Conservation (phyloP, 1,139 yeast species). For the Geotrichum macrosporum region DNA sequence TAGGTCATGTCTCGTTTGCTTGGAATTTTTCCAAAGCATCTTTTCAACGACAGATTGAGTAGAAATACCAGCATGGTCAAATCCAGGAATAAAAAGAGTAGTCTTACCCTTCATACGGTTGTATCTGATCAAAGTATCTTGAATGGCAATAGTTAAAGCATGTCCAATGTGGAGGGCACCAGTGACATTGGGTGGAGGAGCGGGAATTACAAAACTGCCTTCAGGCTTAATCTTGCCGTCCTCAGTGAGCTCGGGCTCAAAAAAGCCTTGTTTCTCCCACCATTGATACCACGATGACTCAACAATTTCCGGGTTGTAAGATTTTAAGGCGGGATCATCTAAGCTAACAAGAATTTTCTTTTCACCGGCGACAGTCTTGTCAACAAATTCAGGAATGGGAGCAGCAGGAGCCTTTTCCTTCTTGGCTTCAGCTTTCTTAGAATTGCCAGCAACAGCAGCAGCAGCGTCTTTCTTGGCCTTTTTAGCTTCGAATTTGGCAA, state of each 20-base stretch:
- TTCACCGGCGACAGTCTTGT: conserved; percentile 80
- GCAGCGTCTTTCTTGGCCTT: conserved; percentile 66
- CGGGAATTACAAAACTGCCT: conserved; percentile 86
- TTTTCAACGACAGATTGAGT: conserved; percentile 98
- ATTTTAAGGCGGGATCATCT: conserved; percentile 90
- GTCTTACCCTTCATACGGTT: conserved; percentile 98
- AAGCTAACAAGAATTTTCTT: conserved; percentile 79
- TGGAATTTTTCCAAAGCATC: conserved; percentile 83
- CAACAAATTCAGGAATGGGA: conserved; percentile 76
- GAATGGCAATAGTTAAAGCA: conserved; percentile 91
- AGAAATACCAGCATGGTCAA: conserved; percentile 98
- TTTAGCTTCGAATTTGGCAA: conserved; percentile 91
- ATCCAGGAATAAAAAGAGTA: conserved; percentile 89
- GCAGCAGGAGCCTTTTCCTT: conserved; percentile 72
- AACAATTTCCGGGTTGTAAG: conserved; percentile 86
- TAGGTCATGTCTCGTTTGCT: conserved; percentile 88
- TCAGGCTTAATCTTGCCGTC: conserved; percentile 75
- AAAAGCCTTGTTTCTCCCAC: conserved; percentile 90
- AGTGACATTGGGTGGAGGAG: conserved; percentile 98
- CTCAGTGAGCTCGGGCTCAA: conserved; percentile 76
- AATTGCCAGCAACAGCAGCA: conserved; percentile 41
- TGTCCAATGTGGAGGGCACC: conserved; percentile 99
- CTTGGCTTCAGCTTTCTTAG: conserved; percentile 38
- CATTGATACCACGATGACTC: conserved; percentile 97
- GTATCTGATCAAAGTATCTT: conserved; percentile 87